Evolutionary conservation across 345 rosid genomes (phyloP).

Genomic region (Moricandia moricandioides): DNA sequence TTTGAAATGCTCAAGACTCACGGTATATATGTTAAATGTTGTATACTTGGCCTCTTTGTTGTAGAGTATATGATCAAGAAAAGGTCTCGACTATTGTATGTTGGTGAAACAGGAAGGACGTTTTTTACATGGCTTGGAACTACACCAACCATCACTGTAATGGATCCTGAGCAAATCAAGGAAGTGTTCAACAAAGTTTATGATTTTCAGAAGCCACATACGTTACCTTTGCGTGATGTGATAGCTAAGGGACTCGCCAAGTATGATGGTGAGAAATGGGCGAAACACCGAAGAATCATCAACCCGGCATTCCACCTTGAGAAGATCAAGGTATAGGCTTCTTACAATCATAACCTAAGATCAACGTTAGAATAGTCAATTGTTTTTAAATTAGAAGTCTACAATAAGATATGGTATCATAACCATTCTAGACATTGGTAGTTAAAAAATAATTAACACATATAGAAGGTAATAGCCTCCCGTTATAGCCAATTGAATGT

Average conservation of each 20-base stretch:
- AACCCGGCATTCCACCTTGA: not conserved
- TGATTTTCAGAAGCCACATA: not conserved
- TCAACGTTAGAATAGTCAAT: too few species aligned
- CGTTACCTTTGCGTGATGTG: not conserved
- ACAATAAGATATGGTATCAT: too few species aligned
- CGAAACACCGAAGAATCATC: not conserved
- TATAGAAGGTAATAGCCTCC: too few species aligned
- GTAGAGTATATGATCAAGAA: not conserved
- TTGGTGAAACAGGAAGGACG: not conserved
- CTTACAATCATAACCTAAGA: not conserved
- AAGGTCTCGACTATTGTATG: not conserved
- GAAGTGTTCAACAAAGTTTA: not conserved
- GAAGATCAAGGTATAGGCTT: not conserved
- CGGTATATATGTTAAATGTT: not conserved
- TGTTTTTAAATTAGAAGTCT: too few species aligned
- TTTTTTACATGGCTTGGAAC: not conserved
- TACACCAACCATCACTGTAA: not conserved
- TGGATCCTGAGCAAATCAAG: not conserved
- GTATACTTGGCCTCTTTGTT: not conserved
- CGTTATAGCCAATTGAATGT: too few species aligned
- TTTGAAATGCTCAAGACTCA: not conserved
- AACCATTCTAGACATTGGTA: too few species aligned
- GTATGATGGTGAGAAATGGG: not conserved
- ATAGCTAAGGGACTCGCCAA: not conserved
- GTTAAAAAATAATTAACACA: too few species aligned